Conservation (phyloP, 345 rosid species). For the Aquilaria yunnanensis region DNA sequence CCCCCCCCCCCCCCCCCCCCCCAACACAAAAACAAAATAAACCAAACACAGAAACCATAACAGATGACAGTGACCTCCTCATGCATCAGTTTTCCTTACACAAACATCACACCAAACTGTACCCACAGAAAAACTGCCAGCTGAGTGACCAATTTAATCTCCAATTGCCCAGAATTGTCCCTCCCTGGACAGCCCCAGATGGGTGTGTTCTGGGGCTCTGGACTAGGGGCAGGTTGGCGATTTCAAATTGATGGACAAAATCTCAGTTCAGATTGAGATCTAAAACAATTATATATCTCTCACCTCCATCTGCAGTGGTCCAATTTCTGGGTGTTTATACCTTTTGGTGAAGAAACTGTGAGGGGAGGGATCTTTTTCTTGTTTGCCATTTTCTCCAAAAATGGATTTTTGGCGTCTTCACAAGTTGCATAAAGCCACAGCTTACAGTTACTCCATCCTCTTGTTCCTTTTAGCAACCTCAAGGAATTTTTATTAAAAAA, state of each 20-base stretch:
- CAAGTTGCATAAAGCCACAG: constrained; percentile 56
- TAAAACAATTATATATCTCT: constrained; percentile 31
- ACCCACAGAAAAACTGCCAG: constrained; percentile 23
- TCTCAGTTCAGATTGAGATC: constrained; percentile 78
- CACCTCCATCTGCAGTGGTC: constrained; percentile 26
- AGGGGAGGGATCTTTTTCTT: constrained; percentile 28
- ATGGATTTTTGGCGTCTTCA: constrained; percentile 37
- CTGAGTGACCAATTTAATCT: constrained; percentile 18
- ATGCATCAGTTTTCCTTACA: constrained; percentile 18
- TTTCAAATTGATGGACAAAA: constrained; percentile 10
- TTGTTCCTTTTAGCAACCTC: constrained; percentile 29
- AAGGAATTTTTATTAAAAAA: constrained; percentile 14
- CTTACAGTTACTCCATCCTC: constrained; percentile 52
- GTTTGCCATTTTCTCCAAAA: constrained; percentile 27
- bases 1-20: too few species aligned
- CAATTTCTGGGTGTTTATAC: constrained; percentile 3
- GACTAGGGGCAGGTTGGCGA: constrained; percentile 32
- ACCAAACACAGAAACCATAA: constrained; percentile 33
- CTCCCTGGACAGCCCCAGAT: constrained; percentile 41
- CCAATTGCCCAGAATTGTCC: constrained; percentile 27
- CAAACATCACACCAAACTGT: constrained; percentile 8
- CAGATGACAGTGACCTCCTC: constrained; percentile 47
- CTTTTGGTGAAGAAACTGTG: constrained; percentile 4
- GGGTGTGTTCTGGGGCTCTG: not conserved
- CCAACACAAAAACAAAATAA: too few species aligned